These are phyloP conservation scores for Euphorbia lathyris DNA, from an alignment of 345 rosid species.

Conservation along the genomic window DNA sequence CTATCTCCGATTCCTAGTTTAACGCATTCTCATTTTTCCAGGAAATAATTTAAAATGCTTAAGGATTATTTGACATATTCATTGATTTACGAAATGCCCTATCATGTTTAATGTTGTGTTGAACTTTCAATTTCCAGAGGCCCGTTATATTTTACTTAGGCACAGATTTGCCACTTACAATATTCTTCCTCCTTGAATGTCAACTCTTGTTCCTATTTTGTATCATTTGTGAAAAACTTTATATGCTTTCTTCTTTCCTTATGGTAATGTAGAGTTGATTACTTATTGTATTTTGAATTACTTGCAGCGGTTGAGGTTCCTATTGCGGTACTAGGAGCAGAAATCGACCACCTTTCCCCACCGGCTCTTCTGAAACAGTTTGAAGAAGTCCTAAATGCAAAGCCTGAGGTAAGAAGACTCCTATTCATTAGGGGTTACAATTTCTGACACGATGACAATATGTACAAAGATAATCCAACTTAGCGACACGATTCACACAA, in stretches of 20 bases:
- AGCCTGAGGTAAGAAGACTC: conserved; percentile 32
- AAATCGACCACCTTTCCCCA: conserved; percentile 37
- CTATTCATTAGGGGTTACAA: no score
- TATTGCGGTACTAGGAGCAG: conserved; percentile 41
- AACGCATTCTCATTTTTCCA: neutral
- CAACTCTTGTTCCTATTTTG: neutral
- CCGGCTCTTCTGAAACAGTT: conserved; percentile 42
- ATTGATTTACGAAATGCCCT: neutral
- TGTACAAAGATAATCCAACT: no score
- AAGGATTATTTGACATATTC: neutral
- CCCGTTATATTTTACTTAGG: neutral
- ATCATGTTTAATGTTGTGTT: neutral
- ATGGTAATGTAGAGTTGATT: neutral
- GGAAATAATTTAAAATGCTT: neutral
- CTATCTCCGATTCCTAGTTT: neutral
- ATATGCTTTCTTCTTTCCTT: no score
- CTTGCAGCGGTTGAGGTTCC: conserved; percentile 40
- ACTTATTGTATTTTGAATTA: neutral
- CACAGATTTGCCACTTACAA: neutral
- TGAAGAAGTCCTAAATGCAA: conserved; percentile 34
- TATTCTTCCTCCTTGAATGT: neutral
- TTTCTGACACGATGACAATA: no score
- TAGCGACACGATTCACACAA: no score
- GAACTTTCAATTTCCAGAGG: neutral
- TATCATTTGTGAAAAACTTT: neutral